phyloP scores from a whole-genome alignment of 148 eudicot genomes.

The Dysphania ambrosioides region DNA sequence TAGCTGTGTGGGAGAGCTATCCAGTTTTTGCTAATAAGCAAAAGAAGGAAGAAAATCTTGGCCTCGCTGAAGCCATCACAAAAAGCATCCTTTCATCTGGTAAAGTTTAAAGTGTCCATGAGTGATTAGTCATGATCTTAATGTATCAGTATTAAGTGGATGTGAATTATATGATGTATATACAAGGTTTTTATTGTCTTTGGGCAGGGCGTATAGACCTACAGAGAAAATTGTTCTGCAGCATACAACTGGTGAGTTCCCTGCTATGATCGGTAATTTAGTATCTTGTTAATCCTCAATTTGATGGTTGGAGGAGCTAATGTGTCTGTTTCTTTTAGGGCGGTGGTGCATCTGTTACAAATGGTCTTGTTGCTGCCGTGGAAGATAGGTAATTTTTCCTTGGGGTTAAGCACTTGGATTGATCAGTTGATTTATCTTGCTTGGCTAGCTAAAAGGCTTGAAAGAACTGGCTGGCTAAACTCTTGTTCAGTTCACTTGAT shows the following conservation, averaged over 20 bases:
- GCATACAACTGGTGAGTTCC: slow-evolving; percentile 91
- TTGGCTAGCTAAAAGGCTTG: background rate
- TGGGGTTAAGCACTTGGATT: background rate
- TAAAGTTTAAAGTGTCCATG: slow-evolving; percentile 17
- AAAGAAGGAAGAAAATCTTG: slow-evolving; percentile 75
- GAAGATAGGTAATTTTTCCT: slow-evolving; percentile 71
- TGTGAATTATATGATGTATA: background rate
- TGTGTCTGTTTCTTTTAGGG: slow-evolving; percentile 40
- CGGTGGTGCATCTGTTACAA: slow-evolving; percentile 84
- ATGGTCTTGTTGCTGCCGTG: slow-evolving; percentile 79
- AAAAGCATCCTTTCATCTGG: slow-evolving; percentile 94
- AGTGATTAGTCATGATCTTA: slow-evolving; percentile 1
- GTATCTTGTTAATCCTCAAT: background rate
- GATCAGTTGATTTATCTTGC: background rate
- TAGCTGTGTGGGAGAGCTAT: slow-evolving; percentile 86
- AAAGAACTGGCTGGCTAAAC: background rate
- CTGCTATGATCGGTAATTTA: background rate
- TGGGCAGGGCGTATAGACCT: slow-evolving; percentile 85
- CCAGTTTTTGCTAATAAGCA: slow-evolving; percentile 54
- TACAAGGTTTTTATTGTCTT: slow-evolving; percentile 8
- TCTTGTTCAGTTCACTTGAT: too few relatives aligned
- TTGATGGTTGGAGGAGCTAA: slow-evolving; percentile 25
- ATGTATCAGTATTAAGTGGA: background rate
- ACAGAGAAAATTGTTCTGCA: slow-evolving; percentile 87
- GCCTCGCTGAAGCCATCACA: slow-evolving; percentile 95